These are phyloP conservation scores for Alnus rubra DNA, from an alignment of 306 rosid species.

Conservation along the genomic window DNA sequence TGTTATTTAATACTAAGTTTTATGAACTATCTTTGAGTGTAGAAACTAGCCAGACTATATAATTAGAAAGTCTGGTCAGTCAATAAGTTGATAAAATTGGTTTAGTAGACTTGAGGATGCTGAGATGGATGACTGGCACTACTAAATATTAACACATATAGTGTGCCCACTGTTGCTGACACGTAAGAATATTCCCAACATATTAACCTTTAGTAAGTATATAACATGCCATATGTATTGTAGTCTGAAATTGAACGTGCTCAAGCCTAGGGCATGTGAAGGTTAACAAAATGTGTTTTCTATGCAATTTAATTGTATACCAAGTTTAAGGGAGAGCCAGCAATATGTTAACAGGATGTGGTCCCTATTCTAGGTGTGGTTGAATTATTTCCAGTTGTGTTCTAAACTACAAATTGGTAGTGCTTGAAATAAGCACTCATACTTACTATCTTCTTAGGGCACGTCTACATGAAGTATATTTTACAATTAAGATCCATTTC, in stretches of 20 bases:
- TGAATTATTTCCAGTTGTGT: background rate
- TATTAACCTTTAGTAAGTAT: too few species aligned
- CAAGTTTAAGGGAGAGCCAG: background rate
- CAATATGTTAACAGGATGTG: background rate
- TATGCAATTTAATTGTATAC: background rate
- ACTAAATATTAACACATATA: too few species aligned
- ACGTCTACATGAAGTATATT: background rate
- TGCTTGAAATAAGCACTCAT: background rate
- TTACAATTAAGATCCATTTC: background rate
- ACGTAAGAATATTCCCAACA: too few species aligned
- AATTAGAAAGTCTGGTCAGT: background rate
- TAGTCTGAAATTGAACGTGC: too few species aligned
- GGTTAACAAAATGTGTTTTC: background rate
- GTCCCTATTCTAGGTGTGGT: background rate
- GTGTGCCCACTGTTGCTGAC: too few species aligned
- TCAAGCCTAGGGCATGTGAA: background rate
- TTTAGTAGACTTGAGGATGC: background rate
- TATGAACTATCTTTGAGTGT: background rate
- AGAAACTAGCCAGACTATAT: background rate
- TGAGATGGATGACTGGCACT: background rate
- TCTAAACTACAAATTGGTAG: background rate
- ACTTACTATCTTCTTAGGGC: background rate
- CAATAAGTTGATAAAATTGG: background rate
- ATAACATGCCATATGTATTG: too few species aligned
- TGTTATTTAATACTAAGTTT: background rate